Conservation (phyloP, 768 basidiomycete genomes). For the Rhodotorula babjevae region DNA sequence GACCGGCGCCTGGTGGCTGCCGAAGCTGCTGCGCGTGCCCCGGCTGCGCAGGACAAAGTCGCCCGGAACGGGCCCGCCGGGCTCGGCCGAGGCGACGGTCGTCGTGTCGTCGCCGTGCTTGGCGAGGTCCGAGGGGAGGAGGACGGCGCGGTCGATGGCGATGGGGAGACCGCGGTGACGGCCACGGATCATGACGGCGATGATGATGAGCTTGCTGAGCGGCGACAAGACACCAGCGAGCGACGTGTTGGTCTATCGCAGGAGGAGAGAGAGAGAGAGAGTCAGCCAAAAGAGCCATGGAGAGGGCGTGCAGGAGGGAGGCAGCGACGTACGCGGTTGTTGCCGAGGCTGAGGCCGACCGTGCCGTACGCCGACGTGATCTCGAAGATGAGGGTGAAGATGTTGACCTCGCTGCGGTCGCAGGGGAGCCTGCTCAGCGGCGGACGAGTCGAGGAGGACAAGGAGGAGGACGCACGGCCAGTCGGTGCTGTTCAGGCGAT, state of each 20-base stretch:
- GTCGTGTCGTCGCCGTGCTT: slow-evolving; percentile 31
- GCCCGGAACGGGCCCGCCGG: neutral
- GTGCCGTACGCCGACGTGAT: slow-evolving; percentile 63
- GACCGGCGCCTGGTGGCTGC: neutral
- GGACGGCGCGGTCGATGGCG: slow-evolving; percentile 59
- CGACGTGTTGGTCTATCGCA: slow-evolving; percentile 67
- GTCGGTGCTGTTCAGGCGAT: slow-evolving; percentile 13
- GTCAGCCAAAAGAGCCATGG: neutral
- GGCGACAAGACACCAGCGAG: slow-evolving; percentile 71
- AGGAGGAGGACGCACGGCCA: slow-evolving; percentile 21
- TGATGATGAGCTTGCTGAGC: slow-evolving; percentile 80
- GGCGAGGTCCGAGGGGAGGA: slow-evolving; percentile 64
- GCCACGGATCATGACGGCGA: slow-evolving; percentile 78
- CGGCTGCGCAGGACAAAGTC: neutral
- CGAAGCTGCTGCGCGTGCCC: neutral
- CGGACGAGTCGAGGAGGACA: too few species aligned
- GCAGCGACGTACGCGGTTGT: slow-evolving; percentile 61
- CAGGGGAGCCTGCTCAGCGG: neutral
- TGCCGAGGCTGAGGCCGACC: slow-evolving; percentile 82
- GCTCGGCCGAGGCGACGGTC: slow-evolving; percentile 6
- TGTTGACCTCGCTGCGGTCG: slow-evolving; percentile 20
- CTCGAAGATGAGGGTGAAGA: slow-evolving; percentile 57
- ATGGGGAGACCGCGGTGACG: slow-evolving; percentile 43
- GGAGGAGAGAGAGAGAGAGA: slow-evolving; percentile 17
- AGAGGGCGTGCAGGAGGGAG: neutral